Evolutionary conservation across 139 green algal genomes (phyloP).

Genomic region (Eudorina sp.): DNA sequence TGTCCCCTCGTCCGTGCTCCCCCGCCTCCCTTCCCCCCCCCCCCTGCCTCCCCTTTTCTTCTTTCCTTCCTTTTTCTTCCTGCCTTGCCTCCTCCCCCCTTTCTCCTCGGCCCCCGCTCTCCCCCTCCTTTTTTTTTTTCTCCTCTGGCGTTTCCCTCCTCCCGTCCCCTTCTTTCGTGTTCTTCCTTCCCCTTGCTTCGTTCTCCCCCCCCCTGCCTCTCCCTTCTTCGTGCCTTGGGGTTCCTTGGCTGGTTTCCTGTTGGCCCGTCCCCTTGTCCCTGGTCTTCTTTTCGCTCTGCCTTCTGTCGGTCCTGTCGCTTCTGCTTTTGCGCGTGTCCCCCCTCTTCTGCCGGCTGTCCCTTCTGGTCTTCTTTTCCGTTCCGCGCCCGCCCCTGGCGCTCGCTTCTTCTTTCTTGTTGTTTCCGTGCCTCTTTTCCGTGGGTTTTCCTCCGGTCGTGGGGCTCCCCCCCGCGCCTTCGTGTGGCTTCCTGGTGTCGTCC

Average conservation of each 20-base stretch:
- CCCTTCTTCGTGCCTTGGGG: background rate
- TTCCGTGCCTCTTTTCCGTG: conserved; percentile 77
- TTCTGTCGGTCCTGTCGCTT: conserved; percentile 70
- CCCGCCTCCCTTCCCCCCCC: background rate
- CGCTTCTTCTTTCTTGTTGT: conserved; percentile 79
- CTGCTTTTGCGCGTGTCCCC: conserved; percentile 71
- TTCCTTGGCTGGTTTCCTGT: conserved; percentile 74
- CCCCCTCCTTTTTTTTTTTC: background rate
- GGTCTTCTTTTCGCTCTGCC: conserved; percentile 81
- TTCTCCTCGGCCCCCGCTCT: background rate
- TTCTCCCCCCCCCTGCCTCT: background rate
- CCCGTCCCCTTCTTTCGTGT: background rate
- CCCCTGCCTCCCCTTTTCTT: background rate
- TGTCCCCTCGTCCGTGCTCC: too few species aligned
- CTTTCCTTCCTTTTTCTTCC: background rate
- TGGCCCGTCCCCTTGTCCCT: conserved; percentile 75
- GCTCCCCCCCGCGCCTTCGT: conserved; percentile 71
- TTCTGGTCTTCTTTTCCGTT: conserved; percentile 74
- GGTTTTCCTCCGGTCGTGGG: conserved; percentile 75
- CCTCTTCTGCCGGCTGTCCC: conserved; percentile 79
- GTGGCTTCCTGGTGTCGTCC: conserved; percentile 73
- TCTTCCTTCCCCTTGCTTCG: background rate
- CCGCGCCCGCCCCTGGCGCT: conserved; percentile 73
- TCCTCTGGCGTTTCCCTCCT: background rate
- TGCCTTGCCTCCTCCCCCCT: background rate